These are phyloP conservation scores for Plasmodium adleri DNA, from an alignment of 169 alveolate genomes.

Conservation along the genomic window DNA sequence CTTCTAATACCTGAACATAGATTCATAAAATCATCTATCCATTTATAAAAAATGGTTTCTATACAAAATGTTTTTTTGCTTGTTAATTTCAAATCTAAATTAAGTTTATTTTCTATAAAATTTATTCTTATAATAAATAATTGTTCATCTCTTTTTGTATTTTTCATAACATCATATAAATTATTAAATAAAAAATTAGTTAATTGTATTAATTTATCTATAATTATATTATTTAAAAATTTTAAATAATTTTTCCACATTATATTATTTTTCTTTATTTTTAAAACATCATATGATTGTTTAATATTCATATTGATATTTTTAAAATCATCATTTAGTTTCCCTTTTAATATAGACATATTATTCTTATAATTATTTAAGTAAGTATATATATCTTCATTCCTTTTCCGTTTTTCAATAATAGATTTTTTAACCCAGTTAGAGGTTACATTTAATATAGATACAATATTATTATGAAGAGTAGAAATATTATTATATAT, in stretches of 20 bases:
- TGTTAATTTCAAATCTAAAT: slow-evolving; percentile 48
- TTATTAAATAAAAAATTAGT: slow-evolving; percentile 34
- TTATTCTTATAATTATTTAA: slow-evolving; percentile 83
- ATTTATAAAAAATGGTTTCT: slow-evolving; percentile 50
- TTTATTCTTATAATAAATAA: slow-evolving; percentile 44
- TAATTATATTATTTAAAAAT: slow-evolving; percentile 88
- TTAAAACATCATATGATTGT: slow-evolving; percentile 90
- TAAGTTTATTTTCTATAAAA: slow-evolving; percentile 33
- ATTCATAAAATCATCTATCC: slow-evolving; percentile 66
- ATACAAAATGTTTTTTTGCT: slow-evolving; percentile 38
- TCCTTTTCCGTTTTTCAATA: slow-evolving; percentile 87
- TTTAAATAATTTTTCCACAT: slow-evolving; percentile 92
- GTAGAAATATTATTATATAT: slow-evolving; percentile 34
- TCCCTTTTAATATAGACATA: slow-evolving; percentile 78
- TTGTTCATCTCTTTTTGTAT: slow-evolving; percentile 34
- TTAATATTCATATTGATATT: slow-evolving; percentile 87
- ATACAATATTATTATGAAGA: slow-evolving; percentile 39
- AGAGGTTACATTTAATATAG: slow-evolving; percentile 38
- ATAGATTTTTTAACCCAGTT: slow-evolving; percentile 78
- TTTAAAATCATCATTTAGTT: slow-evolving; percentile 84
- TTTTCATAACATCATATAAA: slow-evolving; percentile 27
- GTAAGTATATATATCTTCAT: slow-evolving; percentile 77
- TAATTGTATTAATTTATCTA: slow-evolving; percentile 80
- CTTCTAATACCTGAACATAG: slow-evolving; percentile 60
- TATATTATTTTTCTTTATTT: slow-evolving; percentile 87